Evolutionary conservation across 2,329 filamentous ascomycete species (phyloP), one percentile per base, ranked within the genome.

Genomic region (Cadophora sp.): DNA sequence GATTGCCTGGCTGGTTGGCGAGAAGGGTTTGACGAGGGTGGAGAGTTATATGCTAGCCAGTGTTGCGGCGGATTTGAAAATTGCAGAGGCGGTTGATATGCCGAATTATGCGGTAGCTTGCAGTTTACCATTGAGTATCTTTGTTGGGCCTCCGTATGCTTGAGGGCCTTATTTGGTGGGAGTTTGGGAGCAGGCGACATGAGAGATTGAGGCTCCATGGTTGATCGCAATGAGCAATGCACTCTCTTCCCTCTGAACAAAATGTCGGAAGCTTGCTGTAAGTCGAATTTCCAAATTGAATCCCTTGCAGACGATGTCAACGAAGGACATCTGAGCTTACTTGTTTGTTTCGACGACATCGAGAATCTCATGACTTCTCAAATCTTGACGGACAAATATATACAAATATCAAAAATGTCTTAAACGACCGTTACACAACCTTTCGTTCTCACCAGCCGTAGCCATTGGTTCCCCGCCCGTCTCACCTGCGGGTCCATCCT

Each of bases 41-140:
- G 84, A 86, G 69, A 83, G 81, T 1, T 86, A 86, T 72, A 85
- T 87, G 76, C 74, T 86, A 22, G 79, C 80, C 30, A 84, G 82
- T 66, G 80, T 86, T 14, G 82, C 81, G 0, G 83, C 80, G 0
- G 81, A 84, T 71, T 71, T 87, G 69, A 83, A 82, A 69, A 83
- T 85, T 73, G 80, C 79, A 4, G 83, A 86, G 74, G 81, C 81
- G 1, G 83, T 86, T 24, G 84, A 85, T 68, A 83, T 86, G 80
- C 83, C 84, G 11, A 82, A 86, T 69, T 85, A 81, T 75, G 82
- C 80, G 2, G 81, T 86, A 41, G 80, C 83, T 9, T 84, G 83
- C 75, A 81, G 78, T 59, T 73, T 86, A 36, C 83, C 83, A 1
- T 73, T 85, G 72, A 81, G 78, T 55, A 79, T 84, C 18, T 86